Base-by-base conservation (phyloP, 2,329 filamentous ascomycete species). In the Rhinocladiella similis region DNA sequence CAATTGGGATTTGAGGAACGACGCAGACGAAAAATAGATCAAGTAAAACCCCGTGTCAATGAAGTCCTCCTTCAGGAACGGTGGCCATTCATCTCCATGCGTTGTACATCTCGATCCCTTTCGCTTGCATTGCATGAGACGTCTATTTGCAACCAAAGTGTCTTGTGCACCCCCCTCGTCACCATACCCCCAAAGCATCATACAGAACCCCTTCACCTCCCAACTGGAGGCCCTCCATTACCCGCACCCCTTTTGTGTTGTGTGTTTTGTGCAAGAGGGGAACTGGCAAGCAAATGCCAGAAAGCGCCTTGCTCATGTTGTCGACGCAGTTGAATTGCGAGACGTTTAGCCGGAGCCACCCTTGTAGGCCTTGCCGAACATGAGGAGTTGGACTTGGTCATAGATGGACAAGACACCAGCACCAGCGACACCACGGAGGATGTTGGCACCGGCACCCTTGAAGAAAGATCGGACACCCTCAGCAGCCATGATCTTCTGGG, bases 371-470 rank as follows among this genome's bases (percentile, higher is more conserved):
- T 99, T 97, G 80, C 94, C 94, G 90, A 99, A 99, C 81, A 99
- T 82, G 79, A 99, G 81, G 78, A 99, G 87, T 89, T 99, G 94
- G 46, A 59, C 64, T 59, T 66, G 93, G 80, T 99, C 94, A 84
- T 99, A 99, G 91, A 99, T 97, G 80, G 94, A 99, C 78, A 99
- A 86, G 77, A 99, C 94, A 99, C 94, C 94, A 84, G 94, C 94
- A 91, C 94, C 95, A 76, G 94, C 94, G 76, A 99, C 94, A 97
- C 94, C 95, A 96, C 94, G 94, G 83, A 99, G 94, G 77, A 99
- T 99, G 91, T 99, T 99, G 87, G 94, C 94, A 91, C 94, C 94
- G 77, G 94, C 94, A 92, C 94, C 94, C 91, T 99, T 99, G 92
- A 99, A 99, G 81, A 99, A 93, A 73, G 94, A 99, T 83, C 86